phyloP scores from a whole-genome alignment of 192 early-diverging fungal genomes.

The Coemansia sp. region DNA sequence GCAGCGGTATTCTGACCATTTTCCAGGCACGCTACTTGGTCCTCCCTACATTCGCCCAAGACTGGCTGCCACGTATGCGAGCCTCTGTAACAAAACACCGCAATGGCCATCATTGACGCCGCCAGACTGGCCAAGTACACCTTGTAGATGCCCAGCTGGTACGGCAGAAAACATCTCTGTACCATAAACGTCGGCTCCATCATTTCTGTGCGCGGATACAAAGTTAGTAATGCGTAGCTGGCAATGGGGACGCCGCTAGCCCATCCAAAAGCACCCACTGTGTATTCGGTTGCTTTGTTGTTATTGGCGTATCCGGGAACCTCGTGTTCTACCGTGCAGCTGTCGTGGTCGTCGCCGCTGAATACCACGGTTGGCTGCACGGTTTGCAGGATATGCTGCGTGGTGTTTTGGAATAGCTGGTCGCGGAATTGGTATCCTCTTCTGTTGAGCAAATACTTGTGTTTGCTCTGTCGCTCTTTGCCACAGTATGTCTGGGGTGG shows the following conservation, averaged over 20 bases:
- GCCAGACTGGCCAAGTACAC: constrained; percentile 23
- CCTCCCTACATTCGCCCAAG: too few relatives aligned
- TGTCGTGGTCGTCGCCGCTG: constrained; percentile 95
- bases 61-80: constrained; percentile 1
- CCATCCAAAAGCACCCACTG: constrained; percentile 67
- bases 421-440: constrained; percentile 90
- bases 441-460: constrained; percentile 57
- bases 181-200: constrained; percentile 29
- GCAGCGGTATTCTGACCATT: background rate
- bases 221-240: constrained; percentile 59
- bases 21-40: too few relatives aligned
- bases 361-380: constrained; percentile 73
- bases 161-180: constrained; percentile 65
- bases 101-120: constrained; percentile 11
- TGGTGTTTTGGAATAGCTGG: constrained; percentile 63
- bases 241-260: constrained; percentile 60
- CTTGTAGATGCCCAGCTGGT: constrained; percentile 67
- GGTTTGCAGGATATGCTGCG: constrained; percentile 58
- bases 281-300: constrained; percentile 49
- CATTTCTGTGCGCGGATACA: constrained; percentile 14
- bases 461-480: constrained; percentile 54
- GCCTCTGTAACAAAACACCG: background rate
- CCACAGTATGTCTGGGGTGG: constrained; percentile 72
- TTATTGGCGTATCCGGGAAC: background rate
- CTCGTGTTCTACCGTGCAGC: constrained; percentile 67